phyloP scores from a whole-genome alignment of 306 rosid species.

The Sechiopsis laciniata region DNA sequence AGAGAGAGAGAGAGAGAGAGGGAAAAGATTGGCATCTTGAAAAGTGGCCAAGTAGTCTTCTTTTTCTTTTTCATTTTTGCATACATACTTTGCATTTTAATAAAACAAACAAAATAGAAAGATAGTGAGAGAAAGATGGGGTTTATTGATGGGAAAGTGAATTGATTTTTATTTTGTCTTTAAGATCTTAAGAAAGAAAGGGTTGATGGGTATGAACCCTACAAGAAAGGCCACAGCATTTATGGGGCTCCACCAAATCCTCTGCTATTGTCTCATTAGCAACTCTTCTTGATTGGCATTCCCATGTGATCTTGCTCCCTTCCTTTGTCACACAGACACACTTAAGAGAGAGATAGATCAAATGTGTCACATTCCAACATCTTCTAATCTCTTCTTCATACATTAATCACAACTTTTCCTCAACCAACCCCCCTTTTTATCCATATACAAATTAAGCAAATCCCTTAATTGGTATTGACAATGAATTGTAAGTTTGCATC shows the following conservation, averaged over 20 bases:
- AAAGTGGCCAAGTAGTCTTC: slow-evolving; percentile 10
- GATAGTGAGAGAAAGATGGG: background rate
- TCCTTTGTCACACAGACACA: slow-evolving; percentile 15
- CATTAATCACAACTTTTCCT: background rate
- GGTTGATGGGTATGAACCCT: slow-evolving; percentile 17
- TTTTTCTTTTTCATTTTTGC: no score
- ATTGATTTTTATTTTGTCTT: slow-evolving; percentile 13
- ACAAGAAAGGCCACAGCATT: slow-evolving; percentile 22
- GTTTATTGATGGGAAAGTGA: slow-evolving; percentile 17
- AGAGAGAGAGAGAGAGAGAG: background rate
- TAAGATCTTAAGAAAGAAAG: slow-evolving; percentile 16
- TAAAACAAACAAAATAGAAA: slow-evolving; percentile 11
- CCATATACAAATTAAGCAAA: background rate
- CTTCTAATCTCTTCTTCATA: background rate
- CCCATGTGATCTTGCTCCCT: slow-evolving; percentile 97
- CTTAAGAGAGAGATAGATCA: background rate
- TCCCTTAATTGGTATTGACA: slow-evolving; percentile 9
- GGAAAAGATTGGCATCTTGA: slow-evolving; percentile 9
- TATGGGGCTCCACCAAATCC: slow-evolving; percentile 51
- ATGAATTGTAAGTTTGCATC: background rate
- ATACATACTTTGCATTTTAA: background rate
- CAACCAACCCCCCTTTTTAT: background rate
- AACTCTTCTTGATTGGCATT: slow-evolving; percentile 66
- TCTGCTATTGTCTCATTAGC: slow-evolving; percentile 93
- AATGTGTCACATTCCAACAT: background rate